phyloP scores from a whole-genome alignment of 345 rosid genomes.

The Brassica cretica region DNA sequence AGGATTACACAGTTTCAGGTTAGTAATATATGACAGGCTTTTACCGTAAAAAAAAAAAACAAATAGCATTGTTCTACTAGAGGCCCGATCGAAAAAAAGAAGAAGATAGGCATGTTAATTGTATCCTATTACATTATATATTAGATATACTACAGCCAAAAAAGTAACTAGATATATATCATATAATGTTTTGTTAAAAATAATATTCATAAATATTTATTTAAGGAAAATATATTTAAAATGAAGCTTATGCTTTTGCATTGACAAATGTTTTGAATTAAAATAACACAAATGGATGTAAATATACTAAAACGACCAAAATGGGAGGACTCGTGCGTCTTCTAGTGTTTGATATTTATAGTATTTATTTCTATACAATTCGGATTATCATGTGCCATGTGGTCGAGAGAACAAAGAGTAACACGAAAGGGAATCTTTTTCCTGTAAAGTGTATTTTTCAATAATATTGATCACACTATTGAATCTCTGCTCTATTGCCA shows the following conservation, averaged over 20 bases:
- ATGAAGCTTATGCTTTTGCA: background rate
- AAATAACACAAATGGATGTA: slow-evolving; percentile 18
- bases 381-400: slow-evolving; percentile 37
- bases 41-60: background rate
- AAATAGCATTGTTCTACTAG: slow-evolving; percentile 22
- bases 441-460: slow-evolving; percentile 8
- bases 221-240: background rate
- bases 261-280: background rate
- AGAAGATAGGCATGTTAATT: background rate
- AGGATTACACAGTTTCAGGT: background rate
- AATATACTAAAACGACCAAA: slow-evolving; percentile 14
- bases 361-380: background rate
- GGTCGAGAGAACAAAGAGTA: slow-evolving; percentile 10
- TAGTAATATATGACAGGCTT: background rate
- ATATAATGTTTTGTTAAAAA: background rate
- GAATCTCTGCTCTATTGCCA: slow-evolving; percentile 10
- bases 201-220: background rate
- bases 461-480: background rate
- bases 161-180: background rate
- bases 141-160: background rate
- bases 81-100: background rate
- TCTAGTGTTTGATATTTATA: slow-evolving; percentile 8
- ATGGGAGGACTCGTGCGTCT: slow-evolving; percentile 17
- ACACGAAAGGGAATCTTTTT: slow-evolving; percentile 24
- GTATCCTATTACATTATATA: background rate